These are phyloP conservation scores for Podospora sp. DNA, from an alignment of 495 filamentous ascomycete genomes.

Conservation along the genomic window DNA sequence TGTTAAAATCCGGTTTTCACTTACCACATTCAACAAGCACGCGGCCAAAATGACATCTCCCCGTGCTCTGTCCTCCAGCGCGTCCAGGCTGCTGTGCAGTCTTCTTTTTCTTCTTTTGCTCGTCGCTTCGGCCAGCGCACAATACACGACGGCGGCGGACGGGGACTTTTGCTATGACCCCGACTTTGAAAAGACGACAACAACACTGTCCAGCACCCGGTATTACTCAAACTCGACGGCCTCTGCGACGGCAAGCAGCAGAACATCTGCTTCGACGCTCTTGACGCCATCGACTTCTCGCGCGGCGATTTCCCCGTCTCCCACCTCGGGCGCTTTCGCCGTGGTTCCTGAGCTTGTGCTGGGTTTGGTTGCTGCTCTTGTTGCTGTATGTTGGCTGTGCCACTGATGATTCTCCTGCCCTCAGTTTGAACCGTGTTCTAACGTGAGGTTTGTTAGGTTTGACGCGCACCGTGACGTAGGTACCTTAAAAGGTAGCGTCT, in stretches of 20 bases:
- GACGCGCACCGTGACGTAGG: no score
- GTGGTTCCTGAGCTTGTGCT: neutral
- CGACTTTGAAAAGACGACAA: neutral
- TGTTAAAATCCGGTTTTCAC: no score
- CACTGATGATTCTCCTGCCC: no score
- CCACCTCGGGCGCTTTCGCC: neutral
- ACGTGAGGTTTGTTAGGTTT: no score
- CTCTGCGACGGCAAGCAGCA: neutral
- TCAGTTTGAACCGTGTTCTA: no score
- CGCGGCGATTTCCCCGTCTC: neutral
- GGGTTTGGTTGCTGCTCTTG: neutral
- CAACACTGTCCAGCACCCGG: neutral
- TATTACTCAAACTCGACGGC: conserved; percentile 1
- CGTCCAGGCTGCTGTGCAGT: neutral
- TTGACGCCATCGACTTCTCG: neutral
- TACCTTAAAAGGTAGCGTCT: no score
- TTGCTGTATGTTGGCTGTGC: neutral
- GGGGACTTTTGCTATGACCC: conserved; percentile 2
- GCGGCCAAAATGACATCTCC: neutral
- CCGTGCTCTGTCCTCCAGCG: neutral
- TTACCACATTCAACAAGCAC: no score
- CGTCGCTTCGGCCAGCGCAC: neutral
- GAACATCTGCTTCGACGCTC: neutral
- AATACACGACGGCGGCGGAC: conserved; percentile 1
- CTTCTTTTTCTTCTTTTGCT: neutral